Conservation (phyloP, 768 basidiomycete genomes). For the Trametes gibbosa region DNA sequence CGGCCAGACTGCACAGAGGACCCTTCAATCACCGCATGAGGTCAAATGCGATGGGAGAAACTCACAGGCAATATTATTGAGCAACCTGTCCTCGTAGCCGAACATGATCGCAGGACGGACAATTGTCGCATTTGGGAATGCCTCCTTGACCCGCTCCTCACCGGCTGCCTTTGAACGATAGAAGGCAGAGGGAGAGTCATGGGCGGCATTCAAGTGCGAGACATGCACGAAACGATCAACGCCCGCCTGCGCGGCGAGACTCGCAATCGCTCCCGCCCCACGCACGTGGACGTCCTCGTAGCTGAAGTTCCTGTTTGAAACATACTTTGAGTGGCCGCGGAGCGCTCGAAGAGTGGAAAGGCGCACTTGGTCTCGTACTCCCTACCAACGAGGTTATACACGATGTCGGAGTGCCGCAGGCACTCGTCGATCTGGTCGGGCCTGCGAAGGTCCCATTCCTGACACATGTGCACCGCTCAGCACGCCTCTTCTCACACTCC, state of each 20-base stretch:
- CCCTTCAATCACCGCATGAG: neutral
- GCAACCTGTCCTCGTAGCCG: constrained; percentile 92
- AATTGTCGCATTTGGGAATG: constrained; percentile 84
- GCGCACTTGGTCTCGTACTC: constrained; percentile 94
- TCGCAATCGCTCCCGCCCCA: constrained; percentile 85
- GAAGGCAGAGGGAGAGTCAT: constrained; percentile 73
- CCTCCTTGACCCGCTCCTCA: constrained; percentile 80
- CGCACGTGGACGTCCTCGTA: constrained; percentile 77
- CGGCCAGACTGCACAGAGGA: constrained; percentile 64
- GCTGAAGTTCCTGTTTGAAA: constrained; percentile 72
- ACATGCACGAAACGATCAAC: constrained; percentile 89
- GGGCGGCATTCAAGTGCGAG: constrained; percentile 90
- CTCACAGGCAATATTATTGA: constrained; percentile 90
- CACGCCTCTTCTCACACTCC: constrained; percentile 19
- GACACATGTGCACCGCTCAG: neutral
- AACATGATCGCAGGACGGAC: constrained; percentile 83
- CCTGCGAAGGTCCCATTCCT: constrained; percentile 97
- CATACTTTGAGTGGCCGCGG: neutral
- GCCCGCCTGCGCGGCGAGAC: constrained; percentile 69
- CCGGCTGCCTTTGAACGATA: constrained; percentile 90
- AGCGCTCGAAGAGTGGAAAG: constrained; percentile 5
- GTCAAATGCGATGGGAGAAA: constrained; percentile 20
- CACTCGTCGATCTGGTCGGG: constrained; percentile 92
- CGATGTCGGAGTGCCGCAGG: constrained; percentile 90
- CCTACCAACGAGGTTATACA: constrained; percentile 93